Base-by-base conservation (phyloP, 208 protist species). In the Leishmania arabica region DNA sequence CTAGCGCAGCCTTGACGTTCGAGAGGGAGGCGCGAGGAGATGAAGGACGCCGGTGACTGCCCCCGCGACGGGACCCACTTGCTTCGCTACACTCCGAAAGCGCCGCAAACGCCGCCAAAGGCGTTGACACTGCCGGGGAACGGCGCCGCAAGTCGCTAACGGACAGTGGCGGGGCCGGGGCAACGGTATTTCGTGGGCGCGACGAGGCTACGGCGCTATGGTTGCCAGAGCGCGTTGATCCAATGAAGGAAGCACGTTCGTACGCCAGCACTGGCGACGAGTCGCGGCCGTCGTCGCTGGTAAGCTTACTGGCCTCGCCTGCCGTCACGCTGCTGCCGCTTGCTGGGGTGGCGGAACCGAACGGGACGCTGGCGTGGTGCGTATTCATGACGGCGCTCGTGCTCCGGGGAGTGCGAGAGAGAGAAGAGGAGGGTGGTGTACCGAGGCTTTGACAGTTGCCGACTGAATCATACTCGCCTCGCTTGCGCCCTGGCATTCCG, bases 251-350 rank as follows among this genome's bases (percentile, higher is more conserved):
- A 42, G 77, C 62, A 40, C 51, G 49, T 1, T 79, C 80, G 81
- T 85, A 81, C 51, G 24, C 6, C 51, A 81, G 71, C 62, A 85
- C 77, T 3, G 81, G 81, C 3, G 77, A 80, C 21, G 71, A 68
- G 21, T 51, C 47, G 47, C 53, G 51, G 37, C 49, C 51, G 45
- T 69, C 70, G 15, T 64, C 77, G 56, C 73, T 51, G 5, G n/a
- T n/a, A 19, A 0, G 40, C 37, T 65, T 47, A 45, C n/a, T 53
- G 19, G 51, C 47, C 17, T 54, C 42, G 45, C 3, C 45, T 42
- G 27, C 34, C 27, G 17, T 65, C 56, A 37, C 56, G 34, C 34
- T 40, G 34, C 56, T 34, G 54, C 37, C 49, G 73, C 53, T 77
- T 45, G 17, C 73, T 56, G 73, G 6, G 54, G 73, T 11, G 58